Base-by-base conservation (phyloP, 2,329 filamentous ascomycete genomes). In the Aureobasidium namibiae region DNA sequence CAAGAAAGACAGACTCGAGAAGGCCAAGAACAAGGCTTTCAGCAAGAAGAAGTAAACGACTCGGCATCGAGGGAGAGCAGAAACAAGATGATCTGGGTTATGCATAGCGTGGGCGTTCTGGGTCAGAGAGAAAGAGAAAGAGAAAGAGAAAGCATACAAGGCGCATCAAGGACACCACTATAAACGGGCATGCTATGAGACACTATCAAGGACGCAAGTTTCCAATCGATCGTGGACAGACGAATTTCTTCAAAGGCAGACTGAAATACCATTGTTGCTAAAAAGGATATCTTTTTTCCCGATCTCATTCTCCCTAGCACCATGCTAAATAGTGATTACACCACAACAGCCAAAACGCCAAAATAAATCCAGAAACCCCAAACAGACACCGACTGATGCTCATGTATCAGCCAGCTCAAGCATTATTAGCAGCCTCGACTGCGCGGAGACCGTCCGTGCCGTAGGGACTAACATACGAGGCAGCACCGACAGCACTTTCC, bases 1-100 rank as follows among this genome's bases (percentile, higher is more conserved):
- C 13, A 88, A 87, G 79, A 86, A 82, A 72, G 78, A 82, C 61
- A 77, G 72, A 65, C 54, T 46, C 9, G 57, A 61, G 33, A 59
- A 59, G 44, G 56, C 41, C 11, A 50, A 56, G 26, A 54, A 54
- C 50, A 57, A 46, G 24, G 42, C 31, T 14, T 24, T 33, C 36
- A 54, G 38, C 42, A 57, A 42, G 54, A 57, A 57, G 31, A n/a
- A n/a, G n/a, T 57, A 48, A 31, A 39, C 34, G n/a, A 2, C 8
- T 10, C 33, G 13, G 23, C 29, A 4, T 26, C 8, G 7, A n/a
- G 21, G 21, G 14, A 52, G 48, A 52, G 48, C 6, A 4, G n/a
- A 31, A 21, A 26, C 7, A 16, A 29, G 26, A 52, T 29, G 2
- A 26, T 52, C 8, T 39, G 33, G 29, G 11, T 56, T 56, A 38